Evolutionary conservation across 345 rosid species (phyloP).

Genomic region (Dimocarpus longan): DNA sequence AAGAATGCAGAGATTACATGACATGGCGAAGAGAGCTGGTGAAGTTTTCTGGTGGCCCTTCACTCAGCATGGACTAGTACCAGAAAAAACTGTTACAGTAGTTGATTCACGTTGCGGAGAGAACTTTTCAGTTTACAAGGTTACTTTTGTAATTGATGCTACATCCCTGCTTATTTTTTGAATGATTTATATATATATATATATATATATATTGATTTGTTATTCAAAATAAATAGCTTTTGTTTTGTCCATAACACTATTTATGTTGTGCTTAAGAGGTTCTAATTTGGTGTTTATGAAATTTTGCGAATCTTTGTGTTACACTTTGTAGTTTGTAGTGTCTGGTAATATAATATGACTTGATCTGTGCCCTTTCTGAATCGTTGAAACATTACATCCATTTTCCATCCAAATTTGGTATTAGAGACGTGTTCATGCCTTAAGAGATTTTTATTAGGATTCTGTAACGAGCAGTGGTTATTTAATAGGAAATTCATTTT

Average conservation of each 20-base stretch:
- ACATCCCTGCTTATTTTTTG: background rate
- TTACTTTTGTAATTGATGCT: slow-evolving; percentile 29
- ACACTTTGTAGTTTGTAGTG: background rate
- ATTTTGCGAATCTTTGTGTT: background rate
- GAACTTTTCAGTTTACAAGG: slow-evolving; percentile 86
- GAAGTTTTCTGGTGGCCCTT: slow-evolving; percentile 97
- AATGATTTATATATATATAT: too few relatives aligned
- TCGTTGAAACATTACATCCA: background rate
- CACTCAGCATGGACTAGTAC: slow-evolving; percentile 87
- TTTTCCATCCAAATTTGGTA: too few relatives aligned
- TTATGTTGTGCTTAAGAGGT: background rate
- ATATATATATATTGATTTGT: too few relatives aligned
- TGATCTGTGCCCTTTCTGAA: slow-evolving; percentile 1
- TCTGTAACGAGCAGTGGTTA: slow-evolving; percentile 9
- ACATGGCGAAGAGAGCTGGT: slow-evolving; percentile 73
- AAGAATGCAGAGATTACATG: slow-evolving; percentile 59
- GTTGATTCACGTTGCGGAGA: slow-evolving; percentile 97
- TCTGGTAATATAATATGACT: background rate
- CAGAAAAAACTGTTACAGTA: slow-evolving; percentile 64
- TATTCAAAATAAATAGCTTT: background rate
- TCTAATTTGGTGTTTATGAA: background rate
- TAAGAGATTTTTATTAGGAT: slow-evolving; percentile 1
- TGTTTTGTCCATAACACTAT: background rate
- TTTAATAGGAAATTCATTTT: slow-evolving; percentile 5
- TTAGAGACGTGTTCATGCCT: background rate